Evolutionary conservation across 257 asterid species (phyloP).

Genomic region (Cynanchum wilfordii): DNA sequence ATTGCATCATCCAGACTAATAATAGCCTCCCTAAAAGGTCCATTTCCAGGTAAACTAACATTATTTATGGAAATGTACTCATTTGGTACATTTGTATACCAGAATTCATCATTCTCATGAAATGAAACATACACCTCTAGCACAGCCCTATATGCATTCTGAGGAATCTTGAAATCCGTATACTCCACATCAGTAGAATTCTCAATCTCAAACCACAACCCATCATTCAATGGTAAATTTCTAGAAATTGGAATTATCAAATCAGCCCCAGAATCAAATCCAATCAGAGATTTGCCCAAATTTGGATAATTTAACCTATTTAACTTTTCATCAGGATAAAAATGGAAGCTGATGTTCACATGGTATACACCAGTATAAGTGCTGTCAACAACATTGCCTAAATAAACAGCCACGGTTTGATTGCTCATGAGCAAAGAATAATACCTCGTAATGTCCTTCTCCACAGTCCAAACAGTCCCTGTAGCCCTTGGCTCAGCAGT

Average conservation of each 20-base stretch:
- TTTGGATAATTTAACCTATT: slow-evolving; percentile 3
- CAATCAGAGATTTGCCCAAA: slow-evolving; percentile 8
- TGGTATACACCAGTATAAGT: slow-evolving; percentile 76
- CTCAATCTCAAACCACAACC: slow-evolving; percentile 68
- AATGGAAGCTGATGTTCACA: slow-evolving; percentile 55
- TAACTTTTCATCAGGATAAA: slow-evolving; percentile 42
- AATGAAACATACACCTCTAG: slow-evolving; percentile 68
- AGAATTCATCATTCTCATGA: slow-evolving; percentile 80
- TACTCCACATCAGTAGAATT: slow-evolving; percentile 40
- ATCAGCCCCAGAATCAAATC: slow-evolving; percentile 42
- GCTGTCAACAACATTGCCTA: slow-evolving; percentile 54
- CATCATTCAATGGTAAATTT: slow-evolving; percentile 55
- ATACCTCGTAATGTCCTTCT: slow-evolving; percentile 73
- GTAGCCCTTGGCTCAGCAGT: slow-evolving; percentile 59
- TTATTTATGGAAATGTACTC: slow-evolving; percentile 50
- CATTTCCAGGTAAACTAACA: slow-evolving; percentile 44
- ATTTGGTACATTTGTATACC: slow-evolving; percentile 61
- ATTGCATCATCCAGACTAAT: slow-evolving; percentile 41
- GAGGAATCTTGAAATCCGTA: slow-evolving; percentile 49
- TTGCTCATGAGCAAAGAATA: slow-evolving; percentile 44
- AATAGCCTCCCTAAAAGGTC: slow-evolving; percentile 72
- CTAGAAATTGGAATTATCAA: slow-evolving; percentile 63
- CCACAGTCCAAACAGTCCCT: slow-evolving; percentile 65
- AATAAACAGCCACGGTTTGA: slow-evolving; percentile 54
- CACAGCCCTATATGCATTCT: slow-evolving; percentile 54